Percentiles rank a stretch among this genome's conserved stretches.
Conservation (phyloP, 129 eudicot genomes). For the Gnaphalium uliginosum region DNA sequence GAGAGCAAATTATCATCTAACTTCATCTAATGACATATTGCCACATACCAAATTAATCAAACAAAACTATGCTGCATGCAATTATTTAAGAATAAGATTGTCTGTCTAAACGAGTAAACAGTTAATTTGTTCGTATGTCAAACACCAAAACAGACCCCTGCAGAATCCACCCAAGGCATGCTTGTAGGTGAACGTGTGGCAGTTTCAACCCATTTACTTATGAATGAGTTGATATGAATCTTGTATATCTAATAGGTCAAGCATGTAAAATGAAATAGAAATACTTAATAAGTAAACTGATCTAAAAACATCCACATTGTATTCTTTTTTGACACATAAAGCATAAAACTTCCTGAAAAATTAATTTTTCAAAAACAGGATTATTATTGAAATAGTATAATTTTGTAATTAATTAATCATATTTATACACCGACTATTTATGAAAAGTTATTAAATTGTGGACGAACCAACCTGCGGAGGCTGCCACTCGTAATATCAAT, state of each 20-base stretch:
- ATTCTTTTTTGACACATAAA: not conserved
- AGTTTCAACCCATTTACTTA: constrained; percentile 1
- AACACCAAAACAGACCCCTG: not conserved
- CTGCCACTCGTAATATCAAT: not conserved
- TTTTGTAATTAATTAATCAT: not conserved
- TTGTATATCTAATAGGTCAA: not conserved
- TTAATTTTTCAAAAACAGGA: not conserved
- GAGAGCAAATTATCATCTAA: not conserved
- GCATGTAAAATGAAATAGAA: not conserved
- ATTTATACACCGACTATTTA: not conserved
- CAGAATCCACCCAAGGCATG: not conserved
- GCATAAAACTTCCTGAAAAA: not conserved
- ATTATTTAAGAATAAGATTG: not conserved
- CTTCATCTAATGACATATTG: not conserved
- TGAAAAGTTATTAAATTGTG: not conserved
- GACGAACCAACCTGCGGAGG: not conserved
- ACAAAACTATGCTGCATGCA: constrained; percentile 6
- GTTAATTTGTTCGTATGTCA: not conserved
- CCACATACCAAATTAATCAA: constrained; percentile 17
- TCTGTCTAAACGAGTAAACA: not conserved
- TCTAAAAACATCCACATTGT: not conserved
- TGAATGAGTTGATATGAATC: not conserved
- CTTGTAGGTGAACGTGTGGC: not conserved
- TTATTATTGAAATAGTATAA: not conserved
- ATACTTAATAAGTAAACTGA: not conserved